phyloP scores from a whole-genome alignment of 2,329 filamentous ascomycete species.

The Juglanconis juglandina region DNA sequence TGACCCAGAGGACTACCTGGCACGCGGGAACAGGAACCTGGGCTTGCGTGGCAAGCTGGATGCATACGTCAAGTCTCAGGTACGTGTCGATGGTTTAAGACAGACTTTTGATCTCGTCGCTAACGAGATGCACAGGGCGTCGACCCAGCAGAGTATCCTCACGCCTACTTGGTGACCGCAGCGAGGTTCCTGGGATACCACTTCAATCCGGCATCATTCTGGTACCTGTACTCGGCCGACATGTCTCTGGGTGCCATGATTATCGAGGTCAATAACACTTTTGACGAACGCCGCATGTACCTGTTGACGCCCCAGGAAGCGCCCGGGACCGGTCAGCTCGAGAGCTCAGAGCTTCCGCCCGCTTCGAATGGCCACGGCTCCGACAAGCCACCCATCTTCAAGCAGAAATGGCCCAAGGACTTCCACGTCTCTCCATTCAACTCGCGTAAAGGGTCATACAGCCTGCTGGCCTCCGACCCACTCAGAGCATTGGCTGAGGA shows the following conservation, averaged over 20 bases:
- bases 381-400: slow-evolving; percentile 34
- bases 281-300: slow-evolving; percentile 68
- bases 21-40: slow-evolving; percentile 46
- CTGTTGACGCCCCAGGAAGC: slow-evolving; percentile 43
- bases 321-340: slow-evolving; percentile 18
- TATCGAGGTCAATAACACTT: slow-evolving; percentile 74
- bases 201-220: slow-evolving; percentile 76
- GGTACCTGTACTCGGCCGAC: slow-evolving; percentile 67
- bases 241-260: slow-evolving; percentile 62
- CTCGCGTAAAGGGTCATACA: slow-evolving; percentile 54
- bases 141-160: slow-evolving; percentile 58
- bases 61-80: slow-evolving; percentile 54
- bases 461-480: slow-evolving; percentile 46
- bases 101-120: not conserved
- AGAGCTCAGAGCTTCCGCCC: not conserved
- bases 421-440: slow-evolving; percentile 79
- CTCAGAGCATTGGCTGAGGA: slow-evolving; percentile 37
- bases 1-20: slow-evolving; percentile 58
- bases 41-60: slow-evolving; percentile 63
- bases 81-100: slow-evolving; percentile 31
- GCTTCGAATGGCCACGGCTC: not conserved
- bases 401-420: slow-evolving; percentile 61
- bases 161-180: slow-evolving; percentile 69
- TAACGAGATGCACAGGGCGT: slow-evolving; percentile 42
- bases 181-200: slow-evolving; percentile 66